Evolutionary conservation across 225 moss, liverwort and hornwort genomes (phyloP), one percentile per base, ranked within the genome.

Genomic region (Pseudisothecium myosuroides): DNA sequence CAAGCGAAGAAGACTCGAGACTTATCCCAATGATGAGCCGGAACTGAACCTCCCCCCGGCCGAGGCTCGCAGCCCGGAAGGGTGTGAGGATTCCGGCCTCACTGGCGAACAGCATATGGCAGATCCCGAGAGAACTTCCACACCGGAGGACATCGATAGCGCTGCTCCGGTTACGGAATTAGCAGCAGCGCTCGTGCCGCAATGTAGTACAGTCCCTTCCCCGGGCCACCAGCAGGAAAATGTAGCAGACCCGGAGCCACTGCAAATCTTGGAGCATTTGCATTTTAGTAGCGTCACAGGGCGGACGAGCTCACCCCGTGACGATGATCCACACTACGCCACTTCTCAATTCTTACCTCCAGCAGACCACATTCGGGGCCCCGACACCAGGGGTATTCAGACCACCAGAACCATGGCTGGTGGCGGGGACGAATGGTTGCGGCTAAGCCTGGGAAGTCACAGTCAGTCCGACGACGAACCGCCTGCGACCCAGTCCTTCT

Each of bases 91-190:
- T 83, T 92, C 92, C 85, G 93, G 89, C 81, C 89, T 93, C 79
- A 93, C 93, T 78, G 92, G 84, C 82, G 90, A 92, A 82, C 93
- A 87, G 92, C 93, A 91, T 71, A 93, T 94, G 94, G 93, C 88
- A 89, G 93, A 94, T 92, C 89, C 84, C 84, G 94, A 89, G 73
- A 90, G 91, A 73, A 43, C 55, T 82, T 87, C 91, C 62, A 85
- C 92, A 63, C 90, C 90, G 74, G 94, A 94, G 77, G 93, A 89
- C 85, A 85, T 92, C 49, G 83, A 91, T 69, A 90, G 92, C 80
- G 90, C 78, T 31, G 80, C 79, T 41, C 63, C 32, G 52, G 86
- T 9, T 72, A 32, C 81, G 50, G 78, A 85, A 89, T 47, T 82
- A 88, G 88, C 37, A 86, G 86, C 65, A 67, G 85, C 59, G 22